These are phyloP conservation scores for Aspergillus intermedius DNA, from an alignment of 2,329 filamentous ascomycete genomes.

Conservation along the genomic window DNA sequence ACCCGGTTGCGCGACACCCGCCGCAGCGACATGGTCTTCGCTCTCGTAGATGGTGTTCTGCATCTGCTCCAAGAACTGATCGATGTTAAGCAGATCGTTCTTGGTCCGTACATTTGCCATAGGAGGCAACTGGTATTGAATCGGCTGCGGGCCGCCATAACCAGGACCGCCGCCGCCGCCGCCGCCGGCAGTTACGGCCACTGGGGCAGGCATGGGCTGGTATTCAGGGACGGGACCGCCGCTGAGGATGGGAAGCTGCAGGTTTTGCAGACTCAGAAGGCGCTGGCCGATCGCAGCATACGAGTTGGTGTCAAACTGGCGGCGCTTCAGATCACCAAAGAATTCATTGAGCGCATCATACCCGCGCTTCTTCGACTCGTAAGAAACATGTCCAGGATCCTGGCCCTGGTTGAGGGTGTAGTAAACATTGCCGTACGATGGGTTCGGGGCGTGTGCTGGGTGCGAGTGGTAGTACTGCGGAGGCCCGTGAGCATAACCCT, in stretches of 20 bases:
- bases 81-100: conserved; percentile 87
- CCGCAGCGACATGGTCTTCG: conserved; percentile 70
- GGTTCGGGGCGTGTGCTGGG: conserved; percentile 47
- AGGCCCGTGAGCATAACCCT: conserved; percentile 36
- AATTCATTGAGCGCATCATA: conserved; percentile 89
- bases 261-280: conserved; percentile 70
- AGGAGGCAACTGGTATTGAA: conserved; percentile 81
- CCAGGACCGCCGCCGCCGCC: conserved; percentile 37
- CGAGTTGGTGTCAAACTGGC: conserved; percentile 80
- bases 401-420: conserved; percentile 64
- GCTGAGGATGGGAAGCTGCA: conserved; percentile 56
- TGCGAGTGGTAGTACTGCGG: conserved; percentile 50
- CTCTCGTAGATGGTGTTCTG: conserved; percentile 94
- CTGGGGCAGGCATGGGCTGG: conserved; percentile 46
- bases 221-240: conserved; percentile 50
- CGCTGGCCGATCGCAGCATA: conserved; percentile 88
- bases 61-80: conserved; percentile 92
- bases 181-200: conserved; percentile 50
- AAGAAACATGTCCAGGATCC: conserved; percentile 55
- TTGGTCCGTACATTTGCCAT: conserved; percentile 87
- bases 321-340: conserved; percentile 86
- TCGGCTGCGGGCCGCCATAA: conserved; percentile 55
- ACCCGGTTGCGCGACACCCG: conserved; percentile 69
- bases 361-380: conserved; percentile 74
- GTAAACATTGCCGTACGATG: conserved; percentile 67